Evolutionary conservation across 768 basidiomycete species (phyloP).

Genomic region (Dentipellis sp.): DNA sequence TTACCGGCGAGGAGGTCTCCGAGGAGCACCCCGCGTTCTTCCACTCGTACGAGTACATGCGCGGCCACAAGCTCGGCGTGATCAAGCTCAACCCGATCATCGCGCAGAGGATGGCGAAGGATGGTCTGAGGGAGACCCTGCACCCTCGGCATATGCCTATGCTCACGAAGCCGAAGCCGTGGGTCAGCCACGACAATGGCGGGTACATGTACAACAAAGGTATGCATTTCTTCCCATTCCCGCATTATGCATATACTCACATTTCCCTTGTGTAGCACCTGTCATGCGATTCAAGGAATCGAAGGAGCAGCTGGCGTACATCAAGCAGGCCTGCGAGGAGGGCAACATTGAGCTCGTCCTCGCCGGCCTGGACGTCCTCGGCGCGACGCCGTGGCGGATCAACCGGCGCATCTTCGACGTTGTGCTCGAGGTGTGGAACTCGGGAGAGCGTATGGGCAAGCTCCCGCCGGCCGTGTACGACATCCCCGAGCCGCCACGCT

Average conservation of each 20-base stretch:
- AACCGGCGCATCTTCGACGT: conserved; percentile 58
- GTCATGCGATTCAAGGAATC: conserved; percentile 94
- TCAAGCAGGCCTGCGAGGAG: conserved; percentile 60
- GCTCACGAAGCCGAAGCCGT: conserved; percentile 86
- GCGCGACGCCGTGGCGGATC: conserved; percentile 84
- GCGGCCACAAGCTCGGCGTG: conserved; percentile 91
- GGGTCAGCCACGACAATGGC: conserved; percentile 69
- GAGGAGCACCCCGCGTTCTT: conserved; percentile 88
- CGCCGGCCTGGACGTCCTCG: conserved; percentile 83
- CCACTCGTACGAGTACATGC: conserved; percentile 86
- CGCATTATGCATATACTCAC: conserved; percentile 1
- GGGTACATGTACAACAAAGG: conserved; percentile 77
- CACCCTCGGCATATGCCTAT: conserved; percentile 95
- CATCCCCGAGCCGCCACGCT: conserved; percentile 50
- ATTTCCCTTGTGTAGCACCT: conserved; percentile 28
- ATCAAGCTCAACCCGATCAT: conserved; percentile 81
- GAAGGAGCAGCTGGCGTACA: conserved; percentile 71
- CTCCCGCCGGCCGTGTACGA: conserved; percentile 71
- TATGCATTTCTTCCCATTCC: conserved; percentile 25
- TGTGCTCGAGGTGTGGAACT: conserved; percentile 67
- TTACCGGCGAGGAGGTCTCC: conserved; percentile 51
- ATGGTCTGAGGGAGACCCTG: conserved; percentile 57
- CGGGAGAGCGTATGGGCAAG: conserved; percentile 72
- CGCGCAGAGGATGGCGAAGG: conserved; percentile 66
- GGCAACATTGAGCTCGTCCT: conserved; percentile 81